phyloP scores from a whole-genome alignment of 345 rosid genomes.

The Citrus hindsii region DNA sequence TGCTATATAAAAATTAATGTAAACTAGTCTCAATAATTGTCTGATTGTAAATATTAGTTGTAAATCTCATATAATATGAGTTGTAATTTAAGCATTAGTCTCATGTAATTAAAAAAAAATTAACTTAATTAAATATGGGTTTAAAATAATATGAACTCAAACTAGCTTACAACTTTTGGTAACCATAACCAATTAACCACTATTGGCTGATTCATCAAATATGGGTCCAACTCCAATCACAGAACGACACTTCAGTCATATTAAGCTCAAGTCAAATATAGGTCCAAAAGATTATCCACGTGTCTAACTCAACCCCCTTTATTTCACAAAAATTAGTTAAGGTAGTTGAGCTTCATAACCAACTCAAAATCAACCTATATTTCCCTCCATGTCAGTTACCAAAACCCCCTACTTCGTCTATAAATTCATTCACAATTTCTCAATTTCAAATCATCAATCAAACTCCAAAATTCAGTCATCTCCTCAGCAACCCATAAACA shows the following conservation, averaged over 20 bases:
- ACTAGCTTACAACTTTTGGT: neutral
- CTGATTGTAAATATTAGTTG: no score
- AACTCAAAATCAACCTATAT: constrained; percentile 25
- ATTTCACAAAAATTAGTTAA: constrained; percentile 23
- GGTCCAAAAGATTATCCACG: neutral
- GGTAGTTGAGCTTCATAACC: constrained; percentile 62
- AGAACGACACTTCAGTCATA: neutral
- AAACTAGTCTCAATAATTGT: rapidly evolving
- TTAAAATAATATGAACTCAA: neutral
- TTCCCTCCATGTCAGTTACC: constrained; percentile 19
- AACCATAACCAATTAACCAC: neutral
- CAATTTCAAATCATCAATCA: constrained; percentile 8
- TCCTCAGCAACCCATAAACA: neutral
- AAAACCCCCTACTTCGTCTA: constrained; percentile 13
- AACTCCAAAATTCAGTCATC: neutral
- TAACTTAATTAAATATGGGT: neutral
- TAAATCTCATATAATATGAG: no score
- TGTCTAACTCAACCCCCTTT: constrained; percentile 8
- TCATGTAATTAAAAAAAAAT: no score
- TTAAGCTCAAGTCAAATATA: constrained; percentile 12
- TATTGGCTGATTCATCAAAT: neutral
- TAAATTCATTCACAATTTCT: constrained; percentile 22
- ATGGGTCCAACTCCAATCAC: neutral
- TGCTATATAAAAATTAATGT: no score
- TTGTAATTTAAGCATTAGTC: rapidly evolving